Conservation (phyloP, 2,329 filamentous ascomycete species). For the Thielaviopsis euricoi region DNA sequence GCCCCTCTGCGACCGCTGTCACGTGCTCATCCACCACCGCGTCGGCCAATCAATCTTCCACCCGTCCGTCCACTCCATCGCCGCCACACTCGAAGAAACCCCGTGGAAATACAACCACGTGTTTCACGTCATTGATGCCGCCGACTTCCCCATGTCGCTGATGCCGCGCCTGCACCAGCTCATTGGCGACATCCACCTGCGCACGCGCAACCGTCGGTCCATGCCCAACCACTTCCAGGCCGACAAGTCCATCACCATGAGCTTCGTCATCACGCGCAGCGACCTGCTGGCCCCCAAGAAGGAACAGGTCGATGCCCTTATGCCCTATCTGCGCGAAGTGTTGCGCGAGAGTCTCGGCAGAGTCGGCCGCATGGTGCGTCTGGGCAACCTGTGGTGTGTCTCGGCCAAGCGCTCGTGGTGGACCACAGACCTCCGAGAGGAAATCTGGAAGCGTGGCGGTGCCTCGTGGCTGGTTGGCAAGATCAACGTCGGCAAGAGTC, state of each 20-base stretch:
- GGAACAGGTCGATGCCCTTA: conserved; percentile 65
- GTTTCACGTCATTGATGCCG: conserved; percentile 88
- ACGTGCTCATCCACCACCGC: conserved; percentile 62
- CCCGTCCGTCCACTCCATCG: conserved; percentile 65
- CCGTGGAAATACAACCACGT: conserved; percentile 85
- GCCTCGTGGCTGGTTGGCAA: conserved; percentile 96
- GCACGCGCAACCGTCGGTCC: conserved; percentile 66
- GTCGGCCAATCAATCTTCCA: conserved; percentile 55
- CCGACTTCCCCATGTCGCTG: conserved; percentile 90
- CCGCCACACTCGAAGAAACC: conserved; percentile 72
- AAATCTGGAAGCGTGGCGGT: conserved; percentile 69
- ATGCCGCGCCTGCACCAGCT: conserved; percentile 58
- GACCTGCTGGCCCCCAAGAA: conserved; percentile 76
- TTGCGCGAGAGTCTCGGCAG: conserved; percentile 61
- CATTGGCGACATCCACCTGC: conserved; percentile 54
- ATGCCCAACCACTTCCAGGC: conserved; percentile 46
- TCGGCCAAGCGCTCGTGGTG: conserved; percentile 82
- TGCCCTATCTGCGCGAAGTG: conserved; percentile 68
- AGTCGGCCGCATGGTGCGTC: conserved; percentile 49
- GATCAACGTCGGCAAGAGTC: conserved; percentile 93
- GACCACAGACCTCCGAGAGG: conserved; percentile 71
- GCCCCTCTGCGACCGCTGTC: conserved; percentile 76
- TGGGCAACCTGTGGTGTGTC: conserved; percentile 77
- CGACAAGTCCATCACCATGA: conserved; percentile 59
- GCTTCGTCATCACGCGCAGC: conserved; percentile 78